A percentile compares a stretch with the other conserved stretches of the same genome.
Conservation (phyloP, 805 yeast species). For the Sugiyamaella marilandica region DNA sequence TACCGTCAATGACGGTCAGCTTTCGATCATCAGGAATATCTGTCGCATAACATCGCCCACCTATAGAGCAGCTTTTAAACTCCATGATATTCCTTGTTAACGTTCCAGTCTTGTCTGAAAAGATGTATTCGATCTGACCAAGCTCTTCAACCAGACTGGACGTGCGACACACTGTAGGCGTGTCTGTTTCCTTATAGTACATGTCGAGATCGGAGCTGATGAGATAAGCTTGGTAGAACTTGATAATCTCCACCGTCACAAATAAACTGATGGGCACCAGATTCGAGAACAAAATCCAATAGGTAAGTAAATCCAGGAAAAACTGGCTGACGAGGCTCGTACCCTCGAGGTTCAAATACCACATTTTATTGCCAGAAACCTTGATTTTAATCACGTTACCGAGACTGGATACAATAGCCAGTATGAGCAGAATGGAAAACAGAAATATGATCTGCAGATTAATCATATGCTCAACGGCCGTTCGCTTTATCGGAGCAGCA, state of each 20-base stretch:
- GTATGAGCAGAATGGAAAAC: slow-evolving; percentile 69
- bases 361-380: slow-evolving; percentile 46
- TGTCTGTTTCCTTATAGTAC: slow-evolving; percentile 81
- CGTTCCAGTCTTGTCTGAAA: slow-evolving; percentile 97
- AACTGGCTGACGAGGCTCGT: slow-evolving; percentile 65
- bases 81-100: slow-evolving; percentile 95
- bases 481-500: slow-evolving; percentile 94
- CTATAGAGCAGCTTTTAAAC: slow-evolving; percentile 88
- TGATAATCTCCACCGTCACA: slow-evolving; percentile 93
- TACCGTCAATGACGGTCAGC: slow-evolving; percentile 69
- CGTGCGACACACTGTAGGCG: slow-evolving; percentile 92
- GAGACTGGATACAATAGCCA: slow-evolving; percentile 74
- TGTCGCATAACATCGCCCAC: slow-evolving; percentile 82
- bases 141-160: slow-evolving; percentile 94
- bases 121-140: slow-evolving; percentile 94
- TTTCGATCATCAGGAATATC: slow-evolving; percentile 88
- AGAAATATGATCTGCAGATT: slow-evolving; percentile 87
- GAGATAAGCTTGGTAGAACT: slow-evolving; percentile 90
- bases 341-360: slow-evolving; percentile 65
- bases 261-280: slow-evolving; percentile 92
- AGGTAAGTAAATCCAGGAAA: slow-evolving; percentile 83
- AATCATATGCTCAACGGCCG: slow-evolving; percentile 94
- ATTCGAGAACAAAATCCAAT: slow-evolving; percentile 94
- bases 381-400: slow-evolving; percentile 79
- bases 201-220: slow-evolving; percentile 92